A percentile compares a stretch with the other conserved stretches of the same genome.
Evolutionary conservation across 768 basidiomycete genomes (phyloP).

Genomic region (Filobasidium wieringae): DNA sequence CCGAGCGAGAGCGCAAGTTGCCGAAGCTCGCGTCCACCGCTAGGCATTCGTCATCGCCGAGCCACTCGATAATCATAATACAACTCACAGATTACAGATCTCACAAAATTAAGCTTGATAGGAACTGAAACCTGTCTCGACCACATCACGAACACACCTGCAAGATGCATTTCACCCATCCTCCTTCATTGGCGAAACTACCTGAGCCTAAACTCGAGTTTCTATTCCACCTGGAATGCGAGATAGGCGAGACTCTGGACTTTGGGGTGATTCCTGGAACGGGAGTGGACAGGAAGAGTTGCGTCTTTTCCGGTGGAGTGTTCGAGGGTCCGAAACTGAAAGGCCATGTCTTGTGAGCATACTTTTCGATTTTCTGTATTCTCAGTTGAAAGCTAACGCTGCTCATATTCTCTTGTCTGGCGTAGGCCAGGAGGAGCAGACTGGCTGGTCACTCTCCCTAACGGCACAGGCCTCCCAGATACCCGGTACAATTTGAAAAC

Average conservation of each 20-base stretch:
- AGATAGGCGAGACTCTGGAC: slow-evolving; percentile 20
- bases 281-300: slow-evolving; percentile 20
- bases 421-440: slow-evolving; percentile 21
- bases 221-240: slow-evolving; percentile 29
- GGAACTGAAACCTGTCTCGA: too few species aligned
- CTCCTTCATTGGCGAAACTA: slow-evolving; percentile 13
- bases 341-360: slow-evolving; percentile 15
- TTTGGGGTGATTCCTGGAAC: slow-evolving; percentile 26
- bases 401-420: background rate
- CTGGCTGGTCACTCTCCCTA: slow-evolving; percentile 21
- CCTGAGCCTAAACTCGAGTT: slow-evolving; percentile 17
- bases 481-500: slow-evolving; percentile 26
- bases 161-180: slow-evolving; percentile 23
- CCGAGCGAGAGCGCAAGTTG: too few species aligned
- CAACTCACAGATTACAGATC: too few species aligned
- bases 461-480: slow-evolving; percentile 21
- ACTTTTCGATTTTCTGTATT: background rate
- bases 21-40: too few species aligned
- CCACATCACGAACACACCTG: too few species aligned
- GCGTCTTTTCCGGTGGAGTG: slow-evolving; percentile 24
- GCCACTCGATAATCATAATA: too few species aligned
- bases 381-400: background rate
- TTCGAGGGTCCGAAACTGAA: slow-evolving; percentile 22
- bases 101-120: too few species aligned
- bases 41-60: too few species aligned